Base-by-base conservation (phyloP, 78 protist species). In the Anaeramoeba ignava region DNA sequence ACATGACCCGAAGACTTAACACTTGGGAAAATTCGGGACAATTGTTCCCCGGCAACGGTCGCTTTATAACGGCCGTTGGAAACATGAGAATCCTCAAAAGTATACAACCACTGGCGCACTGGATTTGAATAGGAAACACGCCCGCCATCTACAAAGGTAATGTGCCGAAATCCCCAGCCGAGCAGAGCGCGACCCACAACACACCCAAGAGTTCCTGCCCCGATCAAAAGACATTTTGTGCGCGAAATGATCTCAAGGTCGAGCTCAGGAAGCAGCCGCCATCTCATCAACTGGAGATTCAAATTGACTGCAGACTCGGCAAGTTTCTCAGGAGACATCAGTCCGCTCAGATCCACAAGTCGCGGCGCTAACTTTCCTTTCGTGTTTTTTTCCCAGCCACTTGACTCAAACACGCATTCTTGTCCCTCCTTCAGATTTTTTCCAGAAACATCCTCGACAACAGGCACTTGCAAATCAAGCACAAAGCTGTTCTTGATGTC, bases 131-230 rank as follows among this genome's bases (percentile, higher is more conserved):
- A 95, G 27, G 94, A 85, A 42, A 97, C 98, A 12, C 81, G 42
- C 38, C 94, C 93, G 17, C 82, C 78, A 90, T 97, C 99, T 8
- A 97, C 94, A 23, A 97, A 81, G 0, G 98, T 97, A 38, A 97
- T 86, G 31, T 90, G 41, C 67, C 91, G 90, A n/a, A 93, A 94
- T 12, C 99, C 97, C 98, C 98, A 96, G 0, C 89, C 85, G 90
- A 95, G 79, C 33, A 96, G 91, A 36, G 89, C 41, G 1, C 99
- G 84, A 0, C 97, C 97, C 23, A 97, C 98, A 78, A 92, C 91
- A 83, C 99, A 97, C 78, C 99, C 99, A n/a, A 97, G 92, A 0
- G 99, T 97, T 78, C 99, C 99, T 0, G 97, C 81, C 34, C 99
- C 99, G 38, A 97, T 82, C 12, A 97, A 83, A n/a, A 97, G 87